Base-by-base conservation (phyloP, 495 filamentous ascomycete species). In the Elaphomyces granulatus region DNA sequence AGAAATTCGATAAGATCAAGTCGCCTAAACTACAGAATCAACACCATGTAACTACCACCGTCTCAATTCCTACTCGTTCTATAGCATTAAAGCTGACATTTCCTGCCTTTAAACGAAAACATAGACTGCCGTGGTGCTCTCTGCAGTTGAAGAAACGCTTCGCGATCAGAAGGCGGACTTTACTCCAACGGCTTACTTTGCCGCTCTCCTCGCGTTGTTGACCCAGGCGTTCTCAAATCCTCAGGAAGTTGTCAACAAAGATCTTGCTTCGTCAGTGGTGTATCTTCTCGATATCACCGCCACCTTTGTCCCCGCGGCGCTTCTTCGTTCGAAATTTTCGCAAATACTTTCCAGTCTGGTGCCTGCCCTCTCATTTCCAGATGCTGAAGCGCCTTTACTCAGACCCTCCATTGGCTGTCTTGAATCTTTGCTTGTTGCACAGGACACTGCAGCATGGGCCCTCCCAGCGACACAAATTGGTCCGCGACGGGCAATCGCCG, bases 1-100 rank as follows among this genome's bases (percentile, higher is more conserved):
- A 88, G 66, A 92, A 83, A 70, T 73, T 98, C 51, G 82, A 88
- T 58, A 94, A 87, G 71, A 94, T 96, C 55, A 81, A 90, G 60
- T 87, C 82, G 58, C 90, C 90, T 19, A 93, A 93, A 65, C 77
- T 94, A 49, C 81, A 96, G 59, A 96, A 82, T 61, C 84, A 92
- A 63, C 78, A 88, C 58, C 85, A 90, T 72, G 85, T 88, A 63
- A 49, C 68, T 61, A 15, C 26, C 26, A 17, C 39, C 12, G n/a
- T n/a, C n/a, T n/a, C n/a, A n/a, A n/a, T n/a, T n/a, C n/a, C n/a
- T n/a, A n/a, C n/a, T n/a, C n/a, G n/a, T n/a, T n/a, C n/a, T n/a
- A n/a, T n/a, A n/a, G n/a, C n/a, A n/a, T n/a, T n/a, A n/a, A n/a
- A n/a, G n/a, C n/a, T n/a, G n/a, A n/a, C n/a, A n/a, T n/a, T n/a